Percentiles rank a stretch among this genome's conserved stretches.
phyloP scores from a whole-genome alignment of 179 eudicot genomes.

The Carnegiea gigantea region DNA sequence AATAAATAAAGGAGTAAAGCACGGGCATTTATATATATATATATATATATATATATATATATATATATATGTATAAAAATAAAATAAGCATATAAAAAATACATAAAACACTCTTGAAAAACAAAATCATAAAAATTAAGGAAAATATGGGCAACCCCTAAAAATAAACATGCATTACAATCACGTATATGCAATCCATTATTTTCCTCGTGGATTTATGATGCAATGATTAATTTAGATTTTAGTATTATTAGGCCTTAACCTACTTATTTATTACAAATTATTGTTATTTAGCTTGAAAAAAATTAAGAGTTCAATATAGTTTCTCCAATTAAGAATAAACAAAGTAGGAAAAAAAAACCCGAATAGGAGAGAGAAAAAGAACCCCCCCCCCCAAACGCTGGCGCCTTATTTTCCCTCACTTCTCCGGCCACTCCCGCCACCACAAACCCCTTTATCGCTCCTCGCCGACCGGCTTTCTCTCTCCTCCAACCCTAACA shows the following conservation, averaged over 20 bases:
- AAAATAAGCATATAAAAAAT: no score
- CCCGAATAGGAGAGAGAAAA: neutral
- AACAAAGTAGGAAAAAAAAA: neutral
- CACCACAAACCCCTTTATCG: slow-evolving; percentile 3
- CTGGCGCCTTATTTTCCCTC: slow-evolving; percentile 32
- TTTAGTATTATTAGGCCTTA: neutral
- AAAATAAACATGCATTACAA: neutral
- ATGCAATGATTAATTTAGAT: neutral
- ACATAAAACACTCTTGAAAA: neutral
- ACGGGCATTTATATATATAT: no score
- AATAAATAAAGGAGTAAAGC: no score
- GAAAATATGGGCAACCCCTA: neutral
- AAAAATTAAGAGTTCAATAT: neutral
- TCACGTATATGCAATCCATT: neutral
- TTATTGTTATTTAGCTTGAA: neutral
- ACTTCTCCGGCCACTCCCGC: slow-evolving; percentile 4
- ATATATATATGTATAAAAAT: no score
- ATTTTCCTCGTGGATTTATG: neutral
- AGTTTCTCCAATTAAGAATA: neutral
- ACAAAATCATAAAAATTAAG: neutral
- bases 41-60: no score
- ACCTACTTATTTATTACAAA: neutral
- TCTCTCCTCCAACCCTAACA: slow-evolving; percentile 27
- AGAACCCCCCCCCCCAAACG: slow-evolving; percentile 2
- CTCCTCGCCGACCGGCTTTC: neutral